A percentile compares a stretch with the other conserved stretches of the same genome.
These are phyloP conservation scores for Lichtheimia ornata DNA, from an alignment of 371 early-diverging fungal species.

Conservation along the genomic window DNA sequence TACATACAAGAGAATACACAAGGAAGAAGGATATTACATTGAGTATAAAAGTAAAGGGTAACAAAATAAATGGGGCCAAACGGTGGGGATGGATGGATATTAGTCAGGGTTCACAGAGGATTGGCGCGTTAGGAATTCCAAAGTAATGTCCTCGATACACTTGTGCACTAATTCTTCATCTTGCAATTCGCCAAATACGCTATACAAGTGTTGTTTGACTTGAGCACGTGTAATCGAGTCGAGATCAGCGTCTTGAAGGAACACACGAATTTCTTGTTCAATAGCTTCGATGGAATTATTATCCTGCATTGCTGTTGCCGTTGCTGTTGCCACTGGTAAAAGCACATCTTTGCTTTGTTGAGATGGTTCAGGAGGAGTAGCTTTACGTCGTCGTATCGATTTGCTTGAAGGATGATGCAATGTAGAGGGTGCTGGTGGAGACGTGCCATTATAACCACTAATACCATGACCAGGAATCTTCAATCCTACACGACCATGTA, in stretches of 20 bases:
- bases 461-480: constrained; percentile 22
- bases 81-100: too few relatives aligned
- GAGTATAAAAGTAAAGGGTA: not conserved
- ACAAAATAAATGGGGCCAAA: not conserved
- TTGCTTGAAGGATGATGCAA: not conserved
- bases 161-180: constrained; percentile 24
- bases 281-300: constrained; percentile 2
- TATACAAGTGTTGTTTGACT: constrained; percentile 33
- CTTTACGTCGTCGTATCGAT: not conserved
- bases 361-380: too few relatives aligned
- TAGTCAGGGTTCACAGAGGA: not conserved
- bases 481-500: constrained; percentile 26
- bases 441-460: not conserved
- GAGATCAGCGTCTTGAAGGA: constrained; percentile 28
- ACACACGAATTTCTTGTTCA: constrained; percentile 23
- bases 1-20: too few relatives aligned
- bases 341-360: too few relatives aligned
- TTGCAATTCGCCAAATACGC: constrained; percentile 20
- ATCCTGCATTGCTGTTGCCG: not conserved
- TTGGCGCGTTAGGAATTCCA: constrained; percentile 15
- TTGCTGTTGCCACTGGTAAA: not conserved
- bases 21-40: too few relatives aligned
- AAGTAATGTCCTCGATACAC: constrained; percentile 31
- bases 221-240: constrained; percentile 35
- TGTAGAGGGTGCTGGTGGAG: not conserved